A percentile compares a stretch with the other conserved stretches of the same genome.
phyloP scores from a whole-genome alignment of 352 stramenopile genomes.

The Globisporangium barbulae region DNA sequence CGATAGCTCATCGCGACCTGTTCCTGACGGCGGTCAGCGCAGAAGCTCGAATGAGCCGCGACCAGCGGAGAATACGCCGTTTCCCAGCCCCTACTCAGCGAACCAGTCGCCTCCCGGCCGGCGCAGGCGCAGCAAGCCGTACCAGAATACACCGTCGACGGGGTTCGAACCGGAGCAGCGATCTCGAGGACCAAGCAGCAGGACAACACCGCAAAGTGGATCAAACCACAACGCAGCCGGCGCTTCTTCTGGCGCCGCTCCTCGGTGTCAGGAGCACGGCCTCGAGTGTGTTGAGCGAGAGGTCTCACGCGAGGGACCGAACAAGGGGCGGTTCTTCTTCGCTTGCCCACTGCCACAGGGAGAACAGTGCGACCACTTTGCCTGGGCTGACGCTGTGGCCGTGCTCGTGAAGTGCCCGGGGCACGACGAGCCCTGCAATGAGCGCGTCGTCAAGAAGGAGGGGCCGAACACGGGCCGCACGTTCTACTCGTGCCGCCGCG shows the following conservation, averaged over 20 bases:
- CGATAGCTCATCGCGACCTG: neutral
- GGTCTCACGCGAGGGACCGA: slow-evolving; percentile 63
- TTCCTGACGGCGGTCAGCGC: neutral
- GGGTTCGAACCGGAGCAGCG: neutral
- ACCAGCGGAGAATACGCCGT: neutral
- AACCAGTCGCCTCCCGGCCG: neutral
- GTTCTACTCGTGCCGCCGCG: slow-evolving; percentile 55
- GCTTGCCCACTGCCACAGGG: slow-evolving; percentile 77
- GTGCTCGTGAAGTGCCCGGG: slow-evolving; percentile 37
- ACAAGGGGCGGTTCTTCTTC: slow-evolving; percentile 93
- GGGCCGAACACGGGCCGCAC: slow-evolving; percentile 61
- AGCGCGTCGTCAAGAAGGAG: slow-evolving; percentile 62
- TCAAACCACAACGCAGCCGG: neutral
- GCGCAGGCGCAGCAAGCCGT: slow-evolving; percentile 2
- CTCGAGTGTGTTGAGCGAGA: slow-evolving; percentile 50
- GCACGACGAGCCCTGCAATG: slow-evolving; percentile 61
- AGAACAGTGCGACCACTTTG: slow-evolving; percentile 91
- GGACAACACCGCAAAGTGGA: slow-evolving; percentile 1
- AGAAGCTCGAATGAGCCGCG: slow-evolving; percentile 1
- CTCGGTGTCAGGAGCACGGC: slow-evolving; percentile 46
- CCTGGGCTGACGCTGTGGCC: slow-evolving; percentile 53
- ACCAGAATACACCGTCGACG: neutral
- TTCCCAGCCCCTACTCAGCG: neutral
- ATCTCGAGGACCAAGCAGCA: neutral
- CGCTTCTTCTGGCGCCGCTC: slow-evolving; percentile 6